Conservation (phyloP, 1,139 yeast genomes). For the Scheffersomyces stambukii region DNA sequence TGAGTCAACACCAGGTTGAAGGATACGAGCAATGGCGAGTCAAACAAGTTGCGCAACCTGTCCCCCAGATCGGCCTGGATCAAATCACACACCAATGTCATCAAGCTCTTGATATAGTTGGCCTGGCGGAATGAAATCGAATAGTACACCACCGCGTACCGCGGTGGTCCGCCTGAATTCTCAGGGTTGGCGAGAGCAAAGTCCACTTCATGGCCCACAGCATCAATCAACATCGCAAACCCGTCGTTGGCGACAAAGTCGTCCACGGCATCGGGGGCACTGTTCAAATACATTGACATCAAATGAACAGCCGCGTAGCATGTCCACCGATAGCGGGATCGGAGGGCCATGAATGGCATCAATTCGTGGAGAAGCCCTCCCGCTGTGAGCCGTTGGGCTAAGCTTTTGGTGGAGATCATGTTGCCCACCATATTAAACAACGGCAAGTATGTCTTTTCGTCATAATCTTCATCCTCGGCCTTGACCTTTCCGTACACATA, state of each 20-base stretch:
- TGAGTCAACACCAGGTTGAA: slow-evolving; percentile 58
- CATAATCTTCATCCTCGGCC: slow-evolving; percentile 27
- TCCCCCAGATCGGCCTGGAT: slow-evolving; percentile 78
- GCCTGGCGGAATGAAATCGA: slow-evolving; percentile 63
- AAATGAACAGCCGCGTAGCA: slow-evolving; percentile 65
- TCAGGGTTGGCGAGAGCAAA: slow-evolving; percentile 56
- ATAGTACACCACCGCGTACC: slow-evolving; percentile 51
- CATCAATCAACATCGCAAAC: slow-evolving; percentile 54
- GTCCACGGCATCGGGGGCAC: slow-evolving; percentile 44
- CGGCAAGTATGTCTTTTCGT: slow-evolving; percentile 47
- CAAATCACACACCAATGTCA: slow-evolving; percentile 63
- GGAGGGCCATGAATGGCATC: slow-evolving; percentile 54
- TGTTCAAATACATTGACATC: slow-evolving; percentile 49
- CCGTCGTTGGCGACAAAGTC: slow-evolving; percentile 70
- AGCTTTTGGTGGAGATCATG: slow-evolving; percentile 49
- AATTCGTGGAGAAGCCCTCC: slow-evolving; percentile 76
- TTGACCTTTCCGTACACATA: slow-evolving; percentile 49
- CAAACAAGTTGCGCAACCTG: slow-evolving; percentile 78
- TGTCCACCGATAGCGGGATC: slow-evolving; percentile 51
- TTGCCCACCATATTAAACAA: slow-evolving; percentile 59
- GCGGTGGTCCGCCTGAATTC: slow-evolving; percentile 52
- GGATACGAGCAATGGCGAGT: slow-evolving; percentile 67
- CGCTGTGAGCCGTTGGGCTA: slow-evolving; percentile 40
- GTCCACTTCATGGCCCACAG: slow-evolving; percentile 64
- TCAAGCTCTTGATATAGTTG: slow-evolving; percentile 48